A percentile compares a stretch with the other conserved stretches of the same genome.
These are phyloP conservation scores for Stephania cephalantha DNA, from an alignment of 164 flowering plant species.

Conservation along the genomic window DNA sequence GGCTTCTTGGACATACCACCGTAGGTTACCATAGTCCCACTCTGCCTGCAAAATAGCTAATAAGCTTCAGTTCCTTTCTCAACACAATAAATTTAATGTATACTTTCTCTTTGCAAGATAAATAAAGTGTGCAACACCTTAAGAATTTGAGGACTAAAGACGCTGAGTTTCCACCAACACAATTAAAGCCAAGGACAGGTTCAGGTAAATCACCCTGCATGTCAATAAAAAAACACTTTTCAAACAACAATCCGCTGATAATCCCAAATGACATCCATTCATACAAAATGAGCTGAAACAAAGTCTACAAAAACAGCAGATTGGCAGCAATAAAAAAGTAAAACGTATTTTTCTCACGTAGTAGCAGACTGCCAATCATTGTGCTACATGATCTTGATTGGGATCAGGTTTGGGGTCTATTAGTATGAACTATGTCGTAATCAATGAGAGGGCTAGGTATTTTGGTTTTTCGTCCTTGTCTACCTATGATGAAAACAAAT, in stretches of 20 bases:
- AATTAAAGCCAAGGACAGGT: conserved; percentile 84
- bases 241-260: neutral
- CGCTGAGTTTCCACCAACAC: conserved; percentile 93
- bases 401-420: neutral
- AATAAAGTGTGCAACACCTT: conserved; percentile 42
- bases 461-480: too few species aligned
- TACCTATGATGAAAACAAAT: too few species aligned
- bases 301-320: neutral
- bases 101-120: neutral
- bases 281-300: neutral
- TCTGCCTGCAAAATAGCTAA: conserved; percentile 42
- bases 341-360: neutral
- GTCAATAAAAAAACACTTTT: neutral
- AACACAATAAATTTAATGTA: neutral
- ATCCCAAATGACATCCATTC: too few species aligned
- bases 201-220: conserved; percentile 62
- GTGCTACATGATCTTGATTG: too few species aligned
- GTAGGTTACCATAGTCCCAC: conserved; percentile 99
- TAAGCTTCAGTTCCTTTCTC: neutral
- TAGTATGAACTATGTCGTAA: too few species aligned
- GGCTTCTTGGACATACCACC: conserved; percentile 99
- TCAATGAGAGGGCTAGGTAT: too few species aligned
- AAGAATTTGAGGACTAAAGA: conserved; percentile 76
- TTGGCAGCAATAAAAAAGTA: neutral
- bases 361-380: too few species aligned